phyloP scores from a whole-genome alignment of 257 asterid species.

The Nicotiana otophora region DNA sequence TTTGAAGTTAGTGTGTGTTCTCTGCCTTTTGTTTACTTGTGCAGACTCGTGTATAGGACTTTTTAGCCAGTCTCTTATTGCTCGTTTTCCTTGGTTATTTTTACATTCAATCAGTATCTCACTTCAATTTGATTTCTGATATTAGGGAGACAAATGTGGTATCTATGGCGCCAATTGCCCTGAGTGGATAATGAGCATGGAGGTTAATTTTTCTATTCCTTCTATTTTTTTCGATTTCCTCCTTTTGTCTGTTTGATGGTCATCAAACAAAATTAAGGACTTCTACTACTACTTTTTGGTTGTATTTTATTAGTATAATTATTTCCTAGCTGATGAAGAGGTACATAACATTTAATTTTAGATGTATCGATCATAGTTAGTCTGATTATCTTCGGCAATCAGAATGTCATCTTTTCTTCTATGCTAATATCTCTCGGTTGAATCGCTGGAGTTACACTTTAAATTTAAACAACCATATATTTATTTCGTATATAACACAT shows the following conservation, averaged over 20 bases:
- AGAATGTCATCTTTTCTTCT: background rate
- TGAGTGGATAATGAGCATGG: conserved; percentile 97
- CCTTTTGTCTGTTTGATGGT: conserved; percentile 11
- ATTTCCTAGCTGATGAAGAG: background rate
- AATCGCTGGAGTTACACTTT: background rate
- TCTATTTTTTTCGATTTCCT: background rate
- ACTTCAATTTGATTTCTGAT: conserved; percentile 19
- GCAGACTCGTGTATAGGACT: background rate
- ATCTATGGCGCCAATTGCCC: conserved; percentile 85
- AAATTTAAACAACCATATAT: background rate
- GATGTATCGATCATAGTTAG: background rate
- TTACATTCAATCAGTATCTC: conserved; percentile 6
- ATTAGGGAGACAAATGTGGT: conserved; percentile 92
- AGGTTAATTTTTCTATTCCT: conserved; percentile 40
- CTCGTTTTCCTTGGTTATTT: background rate
- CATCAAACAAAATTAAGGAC: background rate
- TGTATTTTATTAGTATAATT: background rate
- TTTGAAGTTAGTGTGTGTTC: background rate
- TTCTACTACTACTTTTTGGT: too few species aligned
- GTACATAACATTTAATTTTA: background rate
- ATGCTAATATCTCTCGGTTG: background rate
- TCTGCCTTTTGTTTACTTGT: background rate
- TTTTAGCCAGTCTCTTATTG: background rate
- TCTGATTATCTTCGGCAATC: background rate
- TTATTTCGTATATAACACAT: background rate